These are phyloP conservation scores for Mortierella sp. DNA, from an alignment of 371 early-diverging fungal genomes.

Conservation along the genomic window DNA sequence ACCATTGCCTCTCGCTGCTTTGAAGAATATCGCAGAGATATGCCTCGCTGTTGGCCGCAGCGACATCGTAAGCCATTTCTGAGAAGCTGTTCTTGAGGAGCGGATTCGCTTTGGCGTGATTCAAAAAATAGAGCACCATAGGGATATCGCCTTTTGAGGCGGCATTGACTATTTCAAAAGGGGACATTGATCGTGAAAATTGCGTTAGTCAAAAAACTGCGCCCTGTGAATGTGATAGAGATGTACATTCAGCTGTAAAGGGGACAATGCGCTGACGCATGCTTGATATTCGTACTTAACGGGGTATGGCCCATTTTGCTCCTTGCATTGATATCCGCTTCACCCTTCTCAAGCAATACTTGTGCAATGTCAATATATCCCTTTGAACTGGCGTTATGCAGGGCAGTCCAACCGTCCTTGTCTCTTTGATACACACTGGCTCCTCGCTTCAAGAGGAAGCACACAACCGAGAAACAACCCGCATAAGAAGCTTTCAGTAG, in stretches of 20 bases:
- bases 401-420: constrained; percentile 87
- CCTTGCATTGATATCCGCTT: constrained; percentile 70
- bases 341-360: constrained; percentile 64
- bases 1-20: constrained; percentile 64
- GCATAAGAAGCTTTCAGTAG: constrained; percentile 82
- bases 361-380: constrained; percentile 72
- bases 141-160: constrained; percentile 77
- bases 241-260: no score
- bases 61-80: constrained; percentile 87
- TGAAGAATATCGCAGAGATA: constrained; percentile 78
- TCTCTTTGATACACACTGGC: constrained; percentile 79
- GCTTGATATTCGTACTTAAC: constrained; percentile 63
- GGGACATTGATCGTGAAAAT: no score
- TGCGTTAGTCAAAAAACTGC: background rate
- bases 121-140: constrained; percentile 76
- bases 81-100: constrained; percentile 73
- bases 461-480: constrained; percentile 74
- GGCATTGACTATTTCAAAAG: constrained; percentile 77
- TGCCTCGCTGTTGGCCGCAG: constrained; percentile 69
- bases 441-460: constrained; percentile 69
- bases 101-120: constrained; percentile 72
- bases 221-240: no score
- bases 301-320: constrained; percentile 81
- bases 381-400: constrained; percentile 82
- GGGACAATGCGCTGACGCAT: background rate